Base-by-base conservation (phyloP, 1,139 yeast species). In the Komagataea norvegica region DNA sequence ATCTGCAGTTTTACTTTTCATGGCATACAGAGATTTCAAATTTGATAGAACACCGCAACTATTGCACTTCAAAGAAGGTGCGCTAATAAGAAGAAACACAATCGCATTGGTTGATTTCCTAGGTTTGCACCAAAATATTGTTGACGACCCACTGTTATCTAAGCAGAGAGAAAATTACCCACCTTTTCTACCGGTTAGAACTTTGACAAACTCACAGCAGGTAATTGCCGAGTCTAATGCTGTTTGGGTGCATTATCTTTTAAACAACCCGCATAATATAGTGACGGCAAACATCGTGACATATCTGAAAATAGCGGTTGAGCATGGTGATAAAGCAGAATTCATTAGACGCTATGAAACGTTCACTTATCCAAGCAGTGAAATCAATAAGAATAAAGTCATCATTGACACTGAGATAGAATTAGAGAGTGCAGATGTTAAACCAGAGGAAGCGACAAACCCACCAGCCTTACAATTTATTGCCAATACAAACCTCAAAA, bases 201-300 rank as follows among this genome's bases (percentile, higher is more conserved):
- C 67, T 23, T 57, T 81, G 10, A 51, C 57, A 1, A 59, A 64
- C 6, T 48, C 49, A 9, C 54, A 52, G 21, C 77, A 78, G 44
- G 63, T 85, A 1, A 44, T 84, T 35, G 79, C 83, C 0, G 97
- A 89, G 60, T 77, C 93, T 0, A 70, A 77, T 40, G 97, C 97
- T 0, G 43, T 89, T 10, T 77, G 93, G 79, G 72, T 72, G 3
- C 80, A 72, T 51, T 60, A 74, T 10, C 46, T 72, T 13, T 55
- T 68, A 28, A 55, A 59, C 30, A 59, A 64, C 33, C 78, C 77
- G 0, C 52, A 59, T 1, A 57, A 68, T 26, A 57, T 83, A 22
- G 70, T 64, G 34, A 53, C 54, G 1, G 63, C 66, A 19, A 59
- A 71, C 8, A 60, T 77, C 14, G 69, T 72, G 31, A 65, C 78